Evolutionary conservation across 2,329 filamentous ascomycete species (phyloP).

Genomic region (Talaromyces sp.): DNA sequence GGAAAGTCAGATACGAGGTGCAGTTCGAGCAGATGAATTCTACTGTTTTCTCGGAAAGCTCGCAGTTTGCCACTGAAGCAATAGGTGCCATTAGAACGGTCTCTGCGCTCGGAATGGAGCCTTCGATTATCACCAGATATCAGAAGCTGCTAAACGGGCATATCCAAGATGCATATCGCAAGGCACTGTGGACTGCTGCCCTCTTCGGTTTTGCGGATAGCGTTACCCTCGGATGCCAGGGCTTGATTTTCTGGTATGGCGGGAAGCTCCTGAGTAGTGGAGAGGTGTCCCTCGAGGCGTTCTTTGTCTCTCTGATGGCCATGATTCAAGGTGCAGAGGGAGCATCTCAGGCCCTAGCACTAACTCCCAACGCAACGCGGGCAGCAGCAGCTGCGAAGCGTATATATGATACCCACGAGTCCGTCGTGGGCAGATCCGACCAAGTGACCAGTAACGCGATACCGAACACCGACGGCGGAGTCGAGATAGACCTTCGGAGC

Average conservation of each 20-base stretch:
- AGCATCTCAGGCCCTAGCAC: conserved; percentile 31
- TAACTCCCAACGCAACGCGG: conserved; percentile 38
- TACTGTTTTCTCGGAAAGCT: conserved; percentile 67
- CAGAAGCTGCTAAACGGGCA: conserved; percentile 58
- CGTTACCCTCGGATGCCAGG: conserved; percentile 28
- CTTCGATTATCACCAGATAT: conserved; percentile 63
- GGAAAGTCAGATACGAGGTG: conserved; percentile 62
- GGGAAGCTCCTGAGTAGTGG: conserved; percentile 55
- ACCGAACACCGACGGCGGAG: conserved; percentile 14
- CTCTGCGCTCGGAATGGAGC: conserved; percentile 67
- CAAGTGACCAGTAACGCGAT: neutral
- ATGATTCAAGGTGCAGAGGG: conserved; percentile 46
- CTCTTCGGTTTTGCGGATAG: conserved; percentile 57
- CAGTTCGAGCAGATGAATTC: conserved; percentile 68
- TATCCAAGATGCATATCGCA: conserved; percentile 58
- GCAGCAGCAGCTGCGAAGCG: conserved; percentile 40
- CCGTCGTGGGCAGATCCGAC: neutral
- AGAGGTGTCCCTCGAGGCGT: conserved; percentile 42
- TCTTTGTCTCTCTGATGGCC: conserved; percentile 49
- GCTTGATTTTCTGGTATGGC: conserved; percentile 65
- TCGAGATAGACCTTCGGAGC: conserved; percentile 34
- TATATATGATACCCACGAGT: conserved; percentile 29
- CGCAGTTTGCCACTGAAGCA: conserved; percentile 58
- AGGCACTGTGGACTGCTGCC: conserved; percentile 61
- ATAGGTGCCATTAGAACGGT: conserved; percentile 70